Evolutionary conservation across 2,329 filamentous ascomycete species (phyloP).

Genomic region (Grosmannia huntii): DNA sequence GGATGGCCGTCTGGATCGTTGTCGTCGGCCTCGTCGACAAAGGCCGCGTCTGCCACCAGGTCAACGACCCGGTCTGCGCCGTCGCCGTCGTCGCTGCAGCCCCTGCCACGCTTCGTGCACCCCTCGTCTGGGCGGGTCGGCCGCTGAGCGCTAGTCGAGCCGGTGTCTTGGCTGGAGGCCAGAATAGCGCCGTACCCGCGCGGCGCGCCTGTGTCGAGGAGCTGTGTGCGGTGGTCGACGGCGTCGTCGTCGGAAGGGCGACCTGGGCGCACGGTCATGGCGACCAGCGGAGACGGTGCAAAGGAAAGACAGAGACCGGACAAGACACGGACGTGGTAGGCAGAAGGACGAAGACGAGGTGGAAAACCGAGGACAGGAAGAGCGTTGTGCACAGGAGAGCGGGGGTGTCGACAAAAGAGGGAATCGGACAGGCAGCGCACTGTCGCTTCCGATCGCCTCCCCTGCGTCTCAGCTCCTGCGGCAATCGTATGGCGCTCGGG

Average conservation of each 20-base stretch:
- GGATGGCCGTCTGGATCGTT: not conserved
- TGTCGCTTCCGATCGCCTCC: not conserved
- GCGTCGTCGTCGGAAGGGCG: not conserved
- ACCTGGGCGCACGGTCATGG: not conserved
- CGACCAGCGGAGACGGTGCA: too few relatives aligned
- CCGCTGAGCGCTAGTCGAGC: constrained; percentile 2
- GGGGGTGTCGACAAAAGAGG: not conserved
- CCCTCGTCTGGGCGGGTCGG: not conserved
- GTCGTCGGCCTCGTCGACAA: not conserved
- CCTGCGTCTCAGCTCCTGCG: not conserved
- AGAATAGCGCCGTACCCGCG: constrained; percentile 6
- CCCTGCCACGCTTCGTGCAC: too few relatives aligned
- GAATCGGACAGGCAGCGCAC: not conserved
- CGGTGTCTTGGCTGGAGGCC: constrained; percentile 1
- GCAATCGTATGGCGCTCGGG: not conserved
- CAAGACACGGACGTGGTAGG: too few relatives aligned
- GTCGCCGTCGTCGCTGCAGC: not conserved
- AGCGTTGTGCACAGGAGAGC: too few relatives aligned
- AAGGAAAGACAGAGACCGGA: too few relatives aligned
- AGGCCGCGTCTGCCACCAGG: too few relatives aligned
- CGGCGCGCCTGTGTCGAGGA: not conserved
- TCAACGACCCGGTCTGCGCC: too few relatives aligned
- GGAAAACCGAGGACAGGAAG: too few relatives aligned
- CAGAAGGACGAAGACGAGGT: too few relatives aligned
- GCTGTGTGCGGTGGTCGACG: not conserved